phyloP scores from a whole-genome alignment of 2,329 filamentous ascomycete genomes.

The Pyrenophora tritici-repentis region DNA sequence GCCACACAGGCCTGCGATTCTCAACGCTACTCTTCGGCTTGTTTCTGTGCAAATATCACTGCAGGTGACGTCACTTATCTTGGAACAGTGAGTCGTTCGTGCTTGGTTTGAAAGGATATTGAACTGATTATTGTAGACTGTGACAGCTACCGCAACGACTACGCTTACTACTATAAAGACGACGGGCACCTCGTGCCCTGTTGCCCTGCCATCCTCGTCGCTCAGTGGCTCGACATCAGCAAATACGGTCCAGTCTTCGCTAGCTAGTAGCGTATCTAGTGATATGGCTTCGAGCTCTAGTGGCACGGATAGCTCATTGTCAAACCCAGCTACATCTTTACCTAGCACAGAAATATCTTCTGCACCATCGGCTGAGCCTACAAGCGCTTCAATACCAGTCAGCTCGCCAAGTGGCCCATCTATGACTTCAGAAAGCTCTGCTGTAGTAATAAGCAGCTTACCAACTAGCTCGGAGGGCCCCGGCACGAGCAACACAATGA shows the following conservation, averaged over 20 bases:
- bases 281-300: neutral
- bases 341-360: neutral
- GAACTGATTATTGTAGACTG: slow-evolving; percentile 18
- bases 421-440: neutral
- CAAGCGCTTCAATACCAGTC: neutral
- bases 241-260: neutral
- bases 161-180: slow-evolving; percentile 17
- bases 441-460: neutral
- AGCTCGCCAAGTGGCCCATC: neutral
- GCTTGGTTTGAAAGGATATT: neutral
- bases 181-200: slow-evolving; percentile 12
- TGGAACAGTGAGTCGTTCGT: slow-evolving; percentile 24
- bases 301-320: slow-evolving; percentile 1
- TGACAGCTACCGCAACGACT: slow-evolving; percentile 19
- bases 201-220: neutral
- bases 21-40: slow-evolving; percentile 32
- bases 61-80: slow-evolving; percentile 19
- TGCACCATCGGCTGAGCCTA: neutral
- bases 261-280: slow-evolving; percentile 4
- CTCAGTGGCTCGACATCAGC: neutral
- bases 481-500: neutral
- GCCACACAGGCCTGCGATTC: slow-evolving; percentile 23
- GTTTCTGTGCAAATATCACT: slow-evolving; percentile 31
- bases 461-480: neutral
- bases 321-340: neutral